Conservation (phyloP, 2,329 filamentous ascomycete species). For the Ilyonectria robusta region DNA sequence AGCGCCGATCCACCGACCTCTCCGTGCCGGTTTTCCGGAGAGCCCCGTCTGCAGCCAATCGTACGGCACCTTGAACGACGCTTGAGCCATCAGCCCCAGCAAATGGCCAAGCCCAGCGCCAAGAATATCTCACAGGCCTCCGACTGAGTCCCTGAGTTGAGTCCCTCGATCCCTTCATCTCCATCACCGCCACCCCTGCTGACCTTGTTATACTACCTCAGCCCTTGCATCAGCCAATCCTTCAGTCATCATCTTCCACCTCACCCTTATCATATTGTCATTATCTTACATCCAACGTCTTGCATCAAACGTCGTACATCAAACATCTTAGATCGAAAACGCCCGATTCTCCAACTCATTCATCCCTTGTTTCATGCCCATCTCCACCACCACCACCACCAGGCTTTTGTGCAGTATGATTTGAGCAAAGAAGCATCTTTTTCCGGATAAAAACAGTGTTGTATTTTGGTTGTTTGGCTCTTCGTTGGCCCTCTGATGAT, state of each 20-base stretch:
- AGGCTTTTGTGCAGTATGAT: background rate
- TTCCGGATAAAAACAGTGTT: conserved; percentile 23
- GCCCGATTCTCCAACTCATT: too few relatives aligned
- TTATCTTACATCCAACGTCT: too few relatives aligned
- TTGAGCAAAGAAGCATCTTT: conserved; percentile 2
- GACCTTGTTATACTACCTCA: background rate
- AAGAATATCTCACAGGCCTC: background rate
- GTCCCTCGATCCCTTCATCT: background rate
- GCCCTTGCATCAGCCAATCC: too few relatives aligned
- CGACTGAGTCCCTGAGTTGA: background rate
- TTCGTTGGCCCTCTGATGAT: conserved; percentile 22
- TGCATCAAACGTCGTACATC: too few relatives aligned
- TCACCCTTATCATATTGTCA: too few relatives aligned
- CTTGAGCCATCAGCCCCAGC: background rate
- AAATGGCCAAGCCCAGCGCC: background rate
- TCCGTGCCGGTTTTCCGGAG: conserved; percentile 27
- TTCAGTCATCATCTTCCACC: too few relatives aligned
- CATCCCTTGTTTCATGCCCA: too few relatives aligned
- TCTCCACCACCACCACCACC: background rate
- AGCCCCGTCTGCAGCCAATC: background rate
- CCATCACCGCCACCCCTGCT: background rate
- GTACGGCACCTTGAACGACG: too few relatives aligned
- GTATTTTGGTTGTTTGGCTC: conserved; percentile 27
- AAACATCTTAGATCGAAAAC: too few relatives aligned
- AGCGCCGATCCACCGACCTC: conserved; percentile 1